Evolutionary conservation across 129 eudicot genomes (phyloP), one percentile per base, ranked within the genome.

Genomic region (Flaveria ramosissima): DNA sequence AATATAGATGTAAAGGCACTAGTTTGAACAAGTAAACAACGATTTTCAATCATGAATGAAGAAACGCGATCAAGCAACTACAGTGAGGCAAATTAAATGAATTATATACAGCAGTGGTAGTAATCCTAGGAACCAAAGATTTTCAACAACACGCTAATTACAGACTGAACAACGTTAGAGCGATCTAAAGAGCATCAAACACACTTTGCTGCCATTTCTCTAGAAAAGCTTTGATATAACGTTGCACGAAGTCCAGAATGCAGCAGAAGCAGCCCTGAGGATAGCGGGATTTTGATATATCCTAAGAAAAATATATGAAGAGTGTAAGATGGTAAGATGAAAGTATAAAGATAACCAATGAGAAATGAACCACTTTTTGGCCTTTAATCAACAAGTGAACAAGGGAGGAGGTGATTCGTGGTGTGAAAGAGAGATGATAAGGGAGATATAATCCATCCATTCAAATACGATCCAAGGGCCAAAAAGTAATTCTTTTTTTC

Each of bases 171-270:
- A 68, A 56, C 46, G 63, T 74, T 56, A 56, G 80, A 74, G 46
- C 82, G 43, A 57, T 26, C 61, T 41, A 61, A 32, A 36, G 71
- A 70, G 48, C 71, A 72, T 67, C 74, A 77, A 27, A 66, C 80
- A 78, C 77, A 32, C 62, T 52, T 24, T 30, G 30, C 61, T 57
- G 51, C 82, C 3, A 3, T 9, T 66, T 41, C 9, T 55, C 83
- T 70, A 95, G 71, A 91, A 86, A 46, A 95, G 92, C 92, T 89
- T 95, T 23, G 99, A 91, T 80, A 95, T 87, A 63, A 95, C 96
- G 71, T 78, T 87, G 80, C 97, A 95, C 7, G 99, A 95, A 62
- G 96, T 91, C 97, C 99, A 91, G 88, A 95, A 95, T 23, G 99
- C 99, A n/a, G 99, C 84, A 27, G 99, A 87, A 74, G 99, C 99